A percentile compares a stretch with the other conserved stretches of the same genome.
Conservation (phyloP, 768 basidiomycete genomes). For the Pulveroboletus sp. region DNA sequence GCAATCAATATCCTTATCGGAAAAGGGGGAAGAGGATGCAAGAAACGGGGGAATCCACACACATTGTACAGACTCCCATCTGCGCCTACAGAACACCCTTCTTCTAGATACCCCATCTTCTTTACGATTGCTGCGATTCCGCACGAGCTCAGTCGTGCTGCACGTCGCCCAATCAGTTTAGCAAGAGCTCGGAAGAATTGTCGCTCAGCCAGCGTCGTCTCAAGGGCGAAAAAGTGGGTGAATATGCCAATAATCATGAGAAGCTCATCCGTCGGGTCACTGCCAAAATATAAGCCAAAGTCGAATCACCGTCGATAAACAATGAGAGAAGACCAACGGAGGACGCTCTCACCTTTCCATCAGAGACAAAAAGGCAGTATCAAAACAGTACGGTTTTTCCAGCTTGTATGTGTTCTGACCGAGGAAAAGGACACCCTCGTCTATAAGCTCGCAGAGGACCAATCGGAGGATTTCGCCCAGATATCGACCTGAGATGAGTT, state of each 20-base stretch:
- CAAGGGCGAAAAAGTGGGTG: slow-evolving; percentile 92
- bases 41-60: slow-evolving; percentile 20
- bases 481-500: slow-evolving; percentile 94
- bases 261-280: slow-evolving; percentile 94
- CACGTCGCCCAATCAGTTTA: slow-evolving; percentile 81
- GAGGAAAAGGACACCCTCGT: slow-evolving; percentile 94
- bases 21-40: not conserved
- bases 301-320: not conserved
- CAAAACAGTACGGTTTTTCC: slow-evolving; percentile 86
- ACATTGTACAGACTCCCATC: slow-evolving; percentile 97
- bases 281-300: slow-evolving; percentile 27
- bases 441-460: slow-evolving; percentile 91
- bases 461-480: slow-evolving; percentile 96
- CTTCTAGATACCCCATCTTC: slow-evolving; percentile 91
- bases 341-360: slow-evolving; percentile 78
- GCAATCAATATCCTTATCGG: not conserved
- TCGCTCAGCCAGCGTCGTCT: slow-evolving; percentile 93
- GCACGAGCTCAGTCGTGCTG: slow-evolving; percentile 87
- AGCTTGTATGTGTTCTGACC: slow-evolving; percentile 99
- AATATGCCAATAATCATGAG: slow-evolving; percentile 97
- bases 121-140: slow-evolving; percentile 95
- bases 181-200: slow-evolving; percentile 96
- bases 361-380: slow-evolving; percentile 94
- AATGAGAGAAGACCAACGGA: not conserved
- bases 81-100: slow-evolving; percentile 84